phyloP scores from a whole-genome alignment of 768 basidiomycete genomes.

The Podaxis sp. region DNA sequence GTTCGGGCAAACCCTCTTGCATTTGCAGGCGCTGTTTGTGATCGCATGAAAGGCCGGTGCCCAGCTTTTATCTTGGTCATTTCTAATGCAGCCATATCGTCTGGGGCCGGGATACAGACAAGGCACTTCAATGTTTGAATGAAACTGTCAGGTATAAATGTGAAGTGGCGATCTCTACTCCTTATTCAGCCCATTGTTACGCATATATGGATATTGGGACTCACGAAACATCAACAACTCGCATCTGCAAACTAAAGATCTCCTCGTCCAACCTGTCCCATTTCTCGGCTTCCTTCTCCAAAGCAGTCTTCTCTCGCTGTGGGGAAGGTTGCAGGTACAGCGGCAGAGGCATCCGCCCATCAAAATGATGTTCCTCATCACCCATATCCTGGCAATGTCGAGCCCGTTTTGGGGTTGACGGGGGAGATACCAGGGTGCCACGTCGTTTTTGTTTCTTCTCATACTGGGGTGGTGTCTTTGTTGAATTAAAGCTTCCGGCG shows the following conservation, averaged over 20 bases:
- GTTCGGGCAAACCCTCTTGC: constrained; percentile 15
- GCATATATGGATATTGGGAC: not conserved
- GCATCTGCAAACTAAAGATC: constrained; percentile 4
- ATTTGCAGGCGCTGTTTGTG: constrained; percentile 25
- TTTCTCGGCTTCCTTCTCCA: constrained; percentile 6
- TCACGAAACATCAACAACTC: constrained; percentile 13
- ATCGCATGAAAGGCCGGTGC: constrained; percentile 20
- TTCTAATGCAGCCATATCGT: constrained; percentile 3
- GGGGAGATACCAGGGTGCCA: not conserved
- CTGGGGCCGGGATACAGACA: constrained; percentile 11
- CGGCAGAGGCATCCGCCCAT: constrained; percentile 8
- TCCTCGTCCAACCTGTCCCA: constrained; percentile 12
- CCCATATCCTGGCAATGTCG: constrained; percentile 4
- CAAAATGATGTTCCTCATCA: constrained; percentile 11
- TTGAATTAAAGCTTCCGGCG: constrained; percentile 55
- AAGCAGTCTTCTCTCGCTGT: constrained; percentile 4
- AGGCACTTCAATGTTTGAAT: constrained; percentile 12
- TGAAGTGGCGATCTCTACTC: constrained; percentile 9
- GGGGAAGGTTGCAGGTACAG: constrained; percentile 10
- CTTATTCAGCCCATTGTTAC: not conserved
- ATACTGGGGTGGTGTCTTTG: constrained; percentile 22
- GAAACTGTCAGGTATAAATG: constrained; percentile 10
- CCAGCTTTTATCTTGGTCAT: constrained; percentile 8
- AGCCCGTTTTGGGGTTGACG: constrained; percentile 3
- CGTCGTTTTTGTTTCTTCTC: constrained; percentile 11